phyloP scores from a whole-genome alignment of 1,284 basidiomycete species.

The Ceratobasidium sp. region DNA sequence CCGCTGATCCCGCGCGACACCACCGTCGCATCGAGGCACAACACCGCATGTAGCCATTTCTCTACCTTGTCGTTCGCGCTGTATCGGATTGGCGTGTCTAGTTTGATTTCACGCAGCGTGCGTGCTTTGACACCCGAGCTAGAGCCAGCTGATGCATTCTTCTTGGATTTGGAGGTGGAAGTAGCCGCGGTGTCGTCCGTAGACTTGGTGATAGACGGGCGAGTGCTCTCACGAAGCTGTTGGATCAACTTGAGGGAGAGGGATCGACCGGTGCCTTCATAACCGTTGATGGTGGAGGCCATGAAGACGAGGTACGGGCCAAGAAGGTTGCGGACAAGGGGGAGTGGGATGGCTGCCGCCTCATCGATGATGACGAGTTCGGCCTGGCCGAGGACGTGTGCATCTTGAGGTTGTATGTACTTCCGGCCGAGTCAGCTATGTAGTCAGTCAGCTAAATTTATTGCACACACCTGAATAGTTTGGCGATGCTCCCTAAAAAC shows the following conservation, averaged over 20 bases:
- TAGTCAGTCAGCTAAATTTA: not conserved
- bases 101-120: slow-evolving; percentile 91
- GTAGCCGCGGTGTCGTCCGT: slow-evolving; percentile 65
- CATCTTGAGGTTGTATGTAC: slow-evolving; percentile 98
- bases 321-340: slow-evolving; percentile 93
- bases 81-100: slow-evolving; percentile 96
- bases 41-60: slow-evolving; percentile 91
- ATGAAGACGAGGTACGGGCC: slow-evolving; percentile 99
- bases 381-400: slow-evolving; percentile 96
- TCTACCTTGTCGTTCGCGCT: slow-evolving; percentile 89
- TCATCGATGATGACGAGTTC: slow-evolving; percentile 99
- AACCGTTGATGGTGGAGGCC: slow-evolving; percentile 98
- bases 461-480: slow-evolving; percentile 83
- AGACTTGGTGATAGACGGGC: slow-evolving; percentile 76
- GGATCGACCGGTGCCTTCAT: slow-evolving; percentile 98
- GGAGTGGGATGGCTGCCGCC: slow-evolving; percentile 97
- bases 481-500: slow-evolving; percentile 93
- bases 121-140: slow-evolving; percentile 70
- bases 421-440: slow-evolving; percentile 56
- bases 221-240: slow-evolving; percentile 91
- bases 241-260: slow-evolving; percentile 98
- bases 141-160: slow-evolving; percentile 61
- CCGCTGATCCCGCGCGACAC: slow-evolving; percentile 68
- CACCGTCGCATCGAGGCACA: slow-evolving; percentile 94
- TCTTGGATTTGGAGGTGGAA: slow-evolving; percentile 64